phyloP scores from a whole-genome alignment of 176 grass and related monocot species.

The Eragrostis curvula region DNA sequence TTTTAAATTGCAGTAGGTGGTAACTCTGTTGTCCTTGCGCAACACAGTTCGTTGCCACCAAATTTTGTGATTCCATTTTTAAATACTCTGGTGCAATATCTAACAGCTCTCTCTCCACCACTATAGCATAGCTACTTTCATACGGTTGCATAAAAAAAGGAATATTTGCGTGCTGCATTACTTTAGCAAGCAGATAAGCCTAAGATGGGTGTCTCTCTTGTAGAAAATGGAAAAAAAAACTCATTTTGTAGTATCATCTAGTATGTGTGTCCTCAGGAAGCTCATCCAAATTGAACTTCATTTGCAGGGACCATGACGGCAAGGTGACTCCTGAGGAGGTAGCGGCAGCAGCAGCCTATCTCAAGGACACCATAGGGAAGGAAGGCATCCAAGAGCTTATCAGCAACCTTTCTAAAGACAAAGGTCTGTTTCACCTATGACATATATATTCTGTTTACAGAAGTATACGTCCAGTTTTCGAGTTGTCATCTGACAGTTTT shows the following conservation, averaged over 20 bases:
- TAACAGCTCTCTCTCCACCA: neutral
- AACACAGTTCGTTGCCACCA: neutral
- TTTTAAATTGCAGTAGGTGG: neutral
- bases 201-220: neutral
- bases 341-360: constrained; percentile 62
- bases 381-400: constrained; percentile 86
- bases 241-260: constrained; percentile 4
- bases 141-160: neutral
- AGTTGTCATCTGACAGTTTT: constrained; percentile 9
- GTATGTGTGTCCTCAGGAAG: constrained; percentile 3
- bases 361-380: constrained; percentile 83
- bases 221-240: neutral
- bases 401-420: constrained; percentile 85
- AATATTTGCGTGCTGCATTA: neutral
- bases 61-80: no score
- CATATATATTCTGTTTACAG: neutral
- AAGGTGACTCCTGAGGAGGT: constrained; percentile 92
- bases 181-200: neutral
- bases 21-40: constrained; percentile 7
- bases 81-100: constrained; percentile 12
- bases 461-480: neutral
- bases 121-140: constrained; percentile 2
- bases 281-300: constrained; percentile 31
- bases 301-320: constrained; percentile 84
- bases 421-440: constrained; percentile 47